Evolutionary conservation across 352 stramenopile genomes (phyloP).

Genomic region (Phytophthora niederhauseri): DNA sequence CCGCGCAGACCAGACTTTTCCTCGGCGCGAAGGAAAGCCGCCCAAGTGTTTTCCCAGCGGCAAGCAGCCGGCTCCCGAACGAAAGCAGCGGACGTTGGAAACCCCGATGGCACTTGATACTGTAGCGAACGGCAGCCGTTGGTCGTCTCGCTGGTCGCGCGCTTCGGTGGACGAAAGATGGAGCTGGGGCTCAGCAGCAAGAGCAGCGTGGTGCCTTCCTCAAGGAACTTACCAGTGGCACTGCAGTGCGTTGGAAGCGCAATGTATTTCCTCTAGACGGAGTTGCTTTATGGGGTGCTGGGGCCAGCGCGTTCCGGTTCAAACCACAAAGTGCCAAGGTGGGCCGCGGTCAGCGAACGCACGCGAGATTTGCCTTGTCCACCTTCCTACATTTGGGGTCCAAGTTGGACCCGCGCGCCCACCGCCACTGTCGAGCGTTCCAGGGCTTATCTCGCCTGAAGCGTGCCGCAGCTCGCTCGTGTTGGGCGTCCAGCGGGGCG

Average conservation of each 20-base stretch:
- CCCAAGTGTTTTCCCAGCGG: neutral
- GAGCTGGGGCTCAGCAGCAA: neutral
- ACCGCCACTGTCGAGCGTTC: neutral
- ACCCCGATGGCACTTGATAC: neutral
- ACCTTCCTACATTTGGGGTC: conserved; percentile 9
- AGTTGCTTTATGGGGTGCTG: neutral
- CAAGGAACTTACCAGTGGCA: neutral
- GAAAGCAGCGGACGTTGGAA: neutral
- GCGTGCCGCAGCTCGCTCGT: conserved; percentile 9
- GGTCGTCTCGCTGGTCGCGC: conserved; percentile 30
- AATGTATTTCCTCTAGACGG: neutral
- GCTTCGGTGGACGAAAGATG: conserved; percentile 15
- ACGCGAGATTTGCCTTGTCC: conserved; percentile 28
- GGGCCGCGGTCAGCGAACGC: conserved; percentile 15
- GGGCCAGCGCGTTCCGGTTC: neutral
- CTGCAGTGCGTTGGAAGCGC: neutral
- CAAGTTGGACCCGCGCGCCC: neutral
- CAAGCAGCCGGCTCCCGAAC: neutral
- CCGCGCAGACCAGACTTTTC: neutral
- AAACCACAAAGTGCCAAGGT: neutral
- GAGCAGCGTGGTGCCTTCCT: no score
- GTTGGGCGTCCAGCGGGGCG: conserved; percentile 1
- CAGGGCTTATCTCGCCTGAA: conserved; percentile 20
- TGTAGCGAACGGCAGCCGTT: conserved; percentile 6
- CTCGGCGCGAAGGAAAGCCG: neutral